Evolutionary conservation across 225 moss, liverwort and hornwort genomes (phyloP), one percentile per base, ranked within the genome.

Genomic region (Marchantia paleacea): DNA sequence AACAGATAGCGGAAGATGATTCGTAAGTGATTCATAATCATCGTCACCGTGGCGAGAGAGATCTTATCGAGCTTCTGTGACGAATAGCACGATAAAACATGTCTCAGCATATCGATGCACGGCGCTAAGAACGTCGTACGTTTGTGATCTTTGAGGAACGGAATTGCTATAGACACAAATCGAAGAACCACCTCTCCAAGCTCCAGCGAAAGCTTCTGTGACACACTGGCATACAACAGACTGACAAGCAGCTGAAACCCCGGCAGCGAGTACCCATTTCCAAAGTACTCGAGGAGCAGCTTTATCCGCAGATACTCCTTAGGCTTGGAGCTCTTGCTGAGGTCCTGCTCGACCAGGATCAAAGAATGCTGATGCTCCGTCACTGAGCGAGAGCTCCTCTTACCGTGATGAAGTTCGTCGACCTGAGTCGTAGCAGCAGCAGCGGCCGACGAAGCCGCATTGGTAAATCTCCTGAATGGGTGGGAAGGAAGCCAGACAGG

Each of bases 241-340:
- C 63, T 79, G 18, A 83, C 86, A 7, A 86, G 79, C 19, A 83
- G 81, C 79, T 83, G 86, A 73, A 78, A 86, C 53, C 86, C 86
- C 7, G 83, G 81, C 31, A 84, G 81, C 11, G 83, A 77, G 20
- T 78, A 75, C 7, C 83, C 83, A 71, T 76, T 86, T 29, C 86
- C 86, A 26, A 86, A 86, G 30, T 86, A 81, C 48, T 86, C 86
- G 2, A 86, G 79, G 47, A 86, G 75, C 69, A 86, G 66, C 28
- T 79, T 86, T 20, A 81, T 83, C 81, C 86, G 81, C 48, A 81
- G 78, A 22, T 84, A 78, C 0, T 75, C 57, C 57, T 82, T 81
- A 3, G 81, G 81, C 54, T 39, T 55, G 51, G 20, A 8, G 12
- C 1, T 55, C 3, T 15, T 11, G 2, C 49, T 22, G 47, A 4